Evolutionary conservation across 441 rosid genomes (phyloP), one percentile per base, ranked within the genome.

Genomic region (Hypseocharis bilobata): DNA sequence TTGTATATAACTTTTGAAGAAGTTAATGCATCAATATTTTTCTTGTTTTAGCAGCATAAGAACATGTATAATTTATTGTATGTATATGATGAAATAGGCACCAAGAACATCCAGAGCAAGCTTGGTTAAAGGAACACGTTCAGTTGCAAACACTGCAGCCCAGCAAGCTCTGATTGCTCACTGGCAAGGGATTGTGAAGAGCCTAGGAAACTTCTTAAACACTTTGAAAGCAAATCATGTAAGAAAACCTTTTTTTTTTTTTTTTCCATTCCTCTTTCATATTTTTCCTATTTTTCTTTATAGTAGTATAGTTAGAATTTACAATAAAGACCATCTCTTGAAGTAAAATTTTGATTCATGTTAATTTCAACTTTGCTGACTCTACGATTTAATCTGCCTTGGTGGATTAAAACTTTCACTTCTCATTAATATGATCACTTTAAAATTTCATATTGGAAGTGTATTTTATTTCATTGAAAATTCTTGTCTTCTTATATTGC

Each of bases 91-190:
- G 60, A 62, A 51, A 77, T 51, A 94, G 98, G 99, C 98, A 32
- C 99, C 99, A 57, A 86, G 99, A 84, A 94, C 98, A 78, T 91
- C 99, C 54, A 82, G 99, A 76, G 99, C 99, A 65, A 91, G 99
- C 85, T 77, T 94, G 70, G 99, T 94, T 36, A 94, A 94, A 85
- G 98, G 99, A 70, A 49, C 74, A 20, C 96, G 98, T 28, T 88
- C 96, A 0, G 89, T 89, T 40, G 92, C 87, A 57, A 94, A 85
- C 70, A 72, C 85, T 23, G 89, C 92, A 22, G 96, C 87, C 7
- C 99, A 94, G 75, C 98, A 91, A 75, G 86, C 96, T 32, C 80
- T 94, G 80, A 91, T 94, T 66, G 96, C 98, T 23, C 98, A 91
- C 69, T 94, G 98, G 99, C 98, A 89, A 84, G 98, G 96, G 73